Evolutionary conservation across 2,329 filamentous ascomycete species (phyloP).

Genomic region (Metarhizium humberi): DNA sequence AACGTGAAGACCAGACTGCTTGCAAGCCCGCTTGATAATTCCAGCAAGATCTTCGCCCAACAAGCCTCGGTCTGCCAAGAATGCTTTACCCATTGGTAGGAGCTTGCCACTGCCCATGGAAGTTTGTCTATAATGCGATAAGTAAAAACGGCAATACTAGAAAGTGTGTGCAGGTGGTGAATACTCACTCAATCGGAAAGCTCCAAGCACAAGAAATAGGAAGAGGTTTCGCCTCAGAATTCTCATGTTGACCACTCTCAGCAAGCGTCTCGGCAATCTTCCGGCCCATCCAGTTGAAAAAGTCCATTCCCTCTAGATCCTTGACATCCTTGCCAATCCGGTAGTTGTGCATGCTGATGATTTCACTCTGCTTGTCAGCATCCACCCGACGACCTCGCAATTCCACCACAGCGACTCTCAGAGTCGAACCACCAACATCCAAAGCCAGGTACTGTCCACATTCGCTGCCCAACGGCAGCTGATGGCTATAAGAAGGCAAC

Average conservation of each 20-base stretch:
- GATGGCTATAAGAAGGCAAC: slow-evolving; percentile 58
- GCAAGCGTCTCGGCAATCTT: slow-evolving; percentile 48
- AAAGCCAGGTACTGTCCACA: slow-evolving; percentile 51
- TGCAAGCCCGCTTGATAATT: slow-evolving; percentile 47
- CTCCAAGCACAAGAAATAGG: slow-evolving; percentile 58
- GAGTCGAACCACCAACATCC: slow-evolving; percentile 61
- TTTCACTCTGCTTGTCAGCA: slow-evolving; percentile 34
- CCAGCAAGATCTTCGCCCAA: slow-evolving; percentile 51
- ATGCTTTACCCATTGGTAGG: slow-evolving; percentile 57
- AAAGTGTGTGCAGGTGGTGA: neutral
- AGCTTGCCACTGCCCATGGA: slow-evolving; percentile 51
- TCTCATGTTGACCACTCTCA: slow-evolving; percentile 28
- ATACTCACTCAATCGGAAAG: slow-evolving; percentile 57
- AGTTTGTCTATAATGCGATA: slow-evolving; percentile 44
- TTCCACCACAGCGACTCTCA: slow-evolving; percentile 55
- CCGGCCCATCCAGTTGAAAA: slow-evolving; percentile 61
- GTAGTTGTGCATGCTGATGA: slow-evolving; percentile 46
- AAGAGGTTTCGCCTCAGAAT: slow-evolving; percentile 33
- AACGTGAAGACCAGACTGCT: slow-evolving; percentile 39
- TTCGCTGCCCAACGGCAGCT: slow-evolving; percentile 52
- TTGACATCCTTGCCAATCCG: slow-evolving; percentile 48
- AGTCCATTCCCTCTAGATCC: slow-evolving; percentile 45
- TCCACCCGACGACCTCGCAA: slow-evolving; percentile 36
- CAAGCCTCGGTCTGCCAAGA: slow-evolving; percentile 48
- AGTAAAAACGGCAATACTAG: slow-evolving; percentile 14